Percentiles rank a stretch among this genome's conserved stretches.
These are phyloP conservation scores for Xanthoparmelia taractica DNA, from an alignment of 495 filamentous ascomycete genomes.

Conservation along the genomic window DNA sequence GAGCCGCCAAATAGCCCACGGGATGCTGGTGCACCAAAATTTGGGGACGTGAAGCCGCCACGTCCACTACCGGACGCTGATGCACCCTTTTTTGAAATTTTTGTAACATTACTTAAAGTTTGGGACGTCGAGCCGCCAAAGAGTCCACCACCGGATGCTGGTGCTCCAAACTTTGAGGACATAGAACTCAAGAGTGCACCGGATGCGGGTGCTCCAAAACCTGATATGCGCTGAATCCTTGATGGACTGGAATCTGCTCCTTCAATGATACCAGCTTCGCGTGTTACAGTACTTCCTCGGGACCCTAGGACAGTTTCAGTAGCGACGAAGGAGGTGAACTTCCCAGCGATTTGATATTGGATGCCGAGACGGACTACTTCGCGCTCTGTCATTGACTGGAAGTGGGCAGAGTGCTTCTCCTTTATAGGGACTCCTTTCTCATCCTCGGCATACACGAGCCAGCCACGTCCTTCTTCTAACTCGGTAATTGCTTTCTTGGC, in stretches of 20 bases:
- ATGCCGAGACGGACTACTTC: conserved; percentile 58
- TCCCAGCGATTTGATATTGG: conserved; percentile 56
- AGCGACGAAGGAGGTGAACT: conserved; percentile 65
- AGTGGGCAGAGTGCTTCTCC: conserved; percentile 39
- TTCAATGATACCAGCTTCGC: conserved; percentile 15
- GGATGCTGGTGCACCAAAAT: too few relatives aligned
- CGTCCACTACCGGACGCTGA: too few relatives aligned
- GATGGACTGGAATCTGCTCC: conserved; percentile 20
- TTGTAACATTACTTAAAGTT: too few relatives aligned
- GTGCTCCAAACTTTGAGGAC: too few relatives aligned
- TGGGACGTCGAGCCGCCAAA: too few relatives aligned
- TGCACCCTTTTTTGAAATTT: too few relatives aligned
- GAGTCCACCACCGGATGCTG: too few relatives aligned
- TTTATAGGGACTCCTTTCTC: conserved; percentile 39
- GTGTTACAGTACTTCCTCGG: background rate
- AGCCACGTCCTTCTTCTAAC: conserved; percentile 60
- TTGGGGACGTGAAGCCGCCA: too few relatives aligned
- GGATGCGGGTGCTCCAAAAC: too few relatives aligned
- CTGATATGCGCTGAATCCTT: too few relatives aligned
- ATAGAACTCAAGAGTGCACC: too few relatives aligned
- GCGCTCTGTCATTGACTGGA: conserved; percentile 48
- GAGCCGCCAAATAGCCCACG: too few relatives aligned
- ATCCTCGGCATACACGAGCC: conserved; percentile 49
- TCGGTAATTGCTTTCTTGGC: conserved; percentile 59
- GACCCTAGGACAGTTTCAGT: conserved; percentile 39